phyloP scores from a whole-genome alignment of 768 basidiomycete genomes.

The Boletellus ananas region DNA sequence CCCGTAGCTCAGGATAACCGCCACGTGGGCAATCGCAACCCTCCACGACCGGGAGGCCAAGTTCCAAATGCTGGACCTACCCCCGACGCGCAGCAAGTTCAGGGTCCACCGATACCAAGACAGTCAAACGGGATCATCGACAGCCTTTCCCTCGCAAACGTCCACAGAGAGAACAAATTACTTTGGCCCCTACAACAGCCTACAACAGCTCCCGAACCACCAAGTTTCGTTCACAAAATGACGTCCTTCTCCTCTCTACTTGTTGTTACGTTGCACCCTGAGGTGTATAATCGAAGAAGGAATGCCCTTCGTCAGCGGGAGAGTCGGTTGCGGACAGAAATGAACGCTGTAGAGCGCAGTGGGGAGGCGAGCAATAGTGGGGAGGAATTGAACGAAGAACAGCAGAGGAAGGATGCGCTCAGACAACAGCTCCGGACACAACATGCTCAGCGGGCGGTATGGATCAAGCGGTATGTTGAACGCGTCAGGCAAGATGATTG shows the following conservation, averaged over 20 bases:
- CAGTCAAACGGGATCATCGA: constrained; percentile 41
- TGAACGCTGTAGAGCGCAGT: constrained; percentile 36
- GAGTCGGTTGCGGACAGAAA: constrained; percentile 64
- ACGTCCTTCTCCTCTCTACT: constrained; percentile 55
- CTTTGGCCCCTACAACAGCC: constrained; percentile 35
- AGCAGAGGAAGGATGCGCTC: constrained; percentile 21
- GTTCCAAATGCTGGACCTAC: constrained; percentile 14
- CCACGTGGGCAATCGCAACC: constrained; percentile 15
- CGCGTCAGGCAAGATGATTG: constrained; percentile 64
- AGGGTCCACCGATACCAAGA: constrained; percentile 29
- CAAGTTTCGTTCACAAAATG: constrained; percentile 46
- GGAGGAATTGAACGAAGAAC: constrained; percentile 33
- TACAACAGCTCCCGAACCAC: constrained; percentile 33
- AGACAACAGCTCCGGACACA: constrained; percentile 46
- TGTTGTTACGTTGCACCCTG: constrained; percentile 63
- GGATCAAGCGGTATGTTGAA: constrained; percentile 63
- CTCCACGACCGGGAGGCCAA: constrained; percentile 12
- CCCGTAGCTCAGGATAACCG: constrained; percentile 16
- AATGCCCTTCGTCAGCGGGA: constrained; percentile 57
- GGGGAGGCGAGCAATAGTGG: constrained; percentile 28
- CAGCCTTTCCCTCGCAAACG: constrained; percentile 52
- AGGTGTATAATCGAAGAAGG: constrained; percentile 68
- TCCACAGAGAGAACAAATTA: constrained; percentile 51
- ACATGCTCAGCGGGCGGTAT: constrained; percentile 50
- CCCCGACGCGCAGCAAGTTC: constrained; percentile 17